These are phyloP conservation scores for Paramecium primaurelia DNA, from an alignment of 73 alveolate species.

Conservation along the genomic window DNA sequence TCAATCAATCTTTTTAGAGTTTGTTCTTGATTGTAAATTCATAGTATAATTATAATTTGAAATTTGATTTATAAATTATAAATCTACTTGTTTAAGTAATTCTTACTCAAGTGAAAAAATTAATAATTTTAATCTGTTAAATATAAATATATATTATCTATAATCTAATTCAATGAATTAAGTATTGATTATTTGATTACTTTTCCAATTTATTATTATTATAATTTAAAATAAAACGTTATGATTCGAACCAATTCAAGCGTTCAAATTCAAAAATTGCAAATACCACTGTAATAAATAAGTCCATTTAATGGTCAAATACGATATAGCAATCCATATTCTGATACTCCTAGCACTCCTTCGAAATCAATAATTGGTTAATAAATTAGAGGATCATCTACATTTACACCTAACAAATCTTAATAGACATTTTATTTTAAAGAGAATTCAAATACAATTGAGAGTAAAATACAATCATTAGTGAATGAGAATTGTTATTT, in stretches of 20 bases:
- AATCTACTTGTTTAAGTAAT: no score
- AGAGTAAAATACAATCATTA: neutral
- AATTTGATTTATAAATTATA: no score
- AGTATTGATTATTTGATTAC: neutral
- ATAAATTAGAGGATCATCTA: neutral
- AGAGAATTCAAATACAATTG: neutral
- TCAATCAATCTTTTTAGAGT: no score
- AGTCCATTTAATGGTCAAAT: neutral
- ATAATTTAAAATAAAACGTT: neutral
- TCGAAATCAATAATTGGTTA: neutral
- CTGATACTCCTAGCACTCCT: neutral
- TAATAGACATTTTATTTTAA: neutral
- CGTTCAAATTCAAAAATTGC: neutral
- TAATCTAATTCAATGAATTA: no score
- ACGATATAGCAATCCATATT: neutral
- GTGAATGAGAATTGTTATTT: neutral
- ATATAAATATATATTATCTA: neutral
- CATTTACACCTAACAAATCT: neutral
- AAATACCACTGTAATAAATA: neutral
- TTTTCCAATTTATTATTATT: neutral
- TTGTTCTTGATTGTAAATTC: no score
- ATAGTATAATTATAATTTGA: neutral
- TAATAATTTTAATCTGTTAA: no score
- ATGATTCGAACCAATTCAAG: neutral
- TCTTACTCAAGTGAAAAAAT: no score